Evolutionary conservation across 345 rosid species (phyloP).

Genomic region (Sonneratia alba): DNA sequence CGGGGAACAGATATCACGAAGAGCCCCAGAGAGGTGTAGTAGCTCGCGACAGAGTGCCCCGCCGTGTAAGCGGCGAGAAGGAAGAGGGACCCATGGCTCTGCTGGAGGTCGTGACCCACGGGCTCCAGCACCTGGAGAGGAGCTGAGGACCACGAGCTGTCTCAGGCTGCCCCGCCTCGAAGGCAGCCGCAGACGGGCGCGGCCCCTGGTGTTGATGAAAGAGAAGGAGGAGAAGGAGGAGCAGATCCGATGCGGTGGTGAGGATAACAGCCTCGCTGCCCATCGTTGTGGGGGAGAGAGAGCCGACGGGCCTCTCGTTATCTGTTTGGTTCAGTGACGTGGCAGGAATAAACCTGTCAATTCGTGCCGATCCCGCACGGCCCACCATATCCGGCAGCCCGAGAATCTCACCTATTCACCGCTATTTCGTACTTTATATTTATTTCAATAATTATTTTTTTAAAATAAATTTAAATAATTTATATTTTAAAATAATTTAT

Average conservation of each 20-base stretch:
- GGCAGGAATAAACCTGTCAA: no score
- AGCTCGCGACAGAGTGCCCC: conserved; percentile 83
- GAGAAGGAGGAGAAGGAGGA: neutral
- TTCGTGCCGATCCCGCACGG: no score
- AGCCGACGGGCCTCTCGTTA: no score
- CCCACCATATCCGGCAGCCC: no score
- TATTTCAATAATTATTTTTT: no score
- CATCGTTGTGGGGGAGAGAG: no score
- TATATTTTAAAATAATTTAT: no score
- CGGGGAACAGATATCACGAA: conserved; percentile 86
- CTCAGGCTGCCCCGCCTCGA: neutral
- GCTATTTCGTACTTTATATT: no score
- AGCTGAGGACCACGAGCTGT: conserved; percentile 12
- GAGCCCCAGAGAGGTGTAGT: conserved; percentile 83
- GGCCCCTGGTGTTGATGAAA: neutral
- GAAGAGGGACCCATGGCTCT: conserved; percentile 20
- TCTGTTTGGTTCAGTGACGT: no score
- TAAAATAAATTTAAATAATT: no score
- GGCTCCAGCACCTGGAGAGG: conserved; percentile 26
- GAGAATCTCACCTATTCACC: no score
- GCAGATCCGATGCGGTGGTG: neutral
- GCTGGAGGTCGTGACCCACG: conserved; percentile 14
- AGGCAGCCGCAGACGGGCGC: neutral
- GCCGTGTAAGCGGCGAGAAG: conserved; percentile 40
- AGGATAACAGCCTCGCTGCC: no score